Evolutionary conservation across 352 stramenopile species (phyloP).

Genomic region (Phytophthora sp.): DNA sequence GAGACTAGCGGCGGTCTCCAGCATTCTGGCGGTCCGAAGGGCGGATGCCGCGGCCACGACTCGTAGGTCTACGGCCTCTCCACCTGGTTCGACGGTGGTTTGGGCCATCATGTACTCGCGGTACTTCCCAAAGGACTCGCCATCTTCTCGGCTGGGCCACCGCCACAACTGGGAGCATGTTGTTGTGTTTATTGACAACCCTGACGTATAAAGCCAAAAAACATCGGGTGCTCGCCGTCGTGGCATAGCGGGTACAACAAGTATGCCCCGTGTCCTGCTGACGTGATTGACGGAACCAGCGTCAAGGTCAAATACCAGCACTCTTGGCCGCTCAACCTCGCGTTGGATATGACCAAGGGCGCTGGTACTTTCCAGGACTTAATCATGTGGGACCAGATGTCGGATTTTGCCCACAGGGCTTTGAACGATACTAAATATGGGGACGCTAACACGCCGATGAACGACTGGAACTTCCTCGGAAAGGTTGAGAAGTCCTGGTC

Average conservation of each 20-base stretch:
- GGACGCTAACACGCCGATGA: conserved; percentile 33
- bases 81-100: conserved; percentile 24
- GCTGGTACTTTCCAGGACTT: conserved; percentile 26
- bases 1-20: conserved; percentile 23
- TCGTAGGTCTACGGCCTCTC: conserved; percentile 41
- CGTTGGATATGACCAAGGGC: conserved; percentile 21
- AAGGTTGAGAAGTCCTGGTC: conserved; percentile 31
- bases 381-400: conserved; percentile 36
- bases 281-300: conserved; percentile 21
- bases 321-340: conserved; percentile 33
- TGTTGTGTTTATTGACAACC: conserved; percentile 49
- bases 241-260: conserved; percentile 36
- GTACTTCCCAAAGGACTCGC: conserved; percentile 57
- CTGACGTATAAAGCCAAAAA: conserved; percentile 23
- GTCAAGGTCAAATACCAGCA: conserved; percentile 37
- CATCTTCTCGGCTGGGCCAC: conserved; percentile 37
- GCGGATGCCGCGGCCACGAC: conserved; percentile 26
- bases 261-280: conserved; percentile 19
- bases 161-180: conserved; percentile 53
- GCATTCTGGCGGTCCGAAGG: conserved; percentile 6
- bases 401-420: conserved; percentile 22
- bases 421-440: conserved; percentile 37
- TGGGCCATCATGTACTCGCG: conserved; percentile 46
- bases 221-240: conserved; percentile 27
- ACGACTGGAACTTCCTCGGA: conserved; percentile 31